Evolutionary conservation across 257 asterid species (phyloP), one percentile per base, ranked within the genome.

Genomic region (Solanum dulcamara): DNA sequence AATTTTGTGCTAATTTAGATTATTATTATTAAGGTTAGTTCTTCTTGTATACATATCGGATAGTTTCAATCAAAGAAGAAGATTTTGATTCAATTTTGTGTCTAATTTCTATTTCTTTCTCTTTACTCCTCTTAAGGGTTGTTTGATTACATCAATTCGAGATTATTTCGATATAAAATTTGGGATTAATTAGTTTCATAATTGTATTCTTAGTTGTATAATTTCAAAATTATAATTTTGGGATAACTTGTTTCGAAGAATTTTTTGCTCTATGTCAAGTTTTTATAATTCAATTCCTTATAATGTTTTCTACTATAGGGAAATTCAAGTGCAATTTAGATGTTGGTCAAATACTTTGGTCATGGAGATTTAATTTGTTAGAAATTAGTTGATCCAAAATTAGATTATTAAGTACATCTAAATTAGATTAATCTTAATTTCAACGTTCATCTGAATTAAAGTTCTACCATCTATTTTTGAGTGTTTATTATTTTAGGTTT

Each of bases 1-100:
- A 89, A 62, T 91, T 91, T 91, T 88, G 93, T 87, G 85, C 89
- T 82, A 22, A 82, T 83, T 81, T 26, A 82, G 62, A 57, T 28
- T 77, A 68, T 32, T 46, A 46, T 14, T 68, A 46, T 77, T 28
- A 77, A 77, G 26, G 26, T 35, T 55, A 55, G 64, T 55, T 84
- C 74, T 85, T 82, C 80, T 48, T 87, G 86, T 87, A 87, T 85
- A 87, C 84, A 84, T 48, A 7, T 74, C 67, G 59, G 46, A 83
- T 70, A 51, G 28, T 80, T 24, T n/a, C 33, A 70, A 70, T 70
- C n/a, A 66, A 87, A 75, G 62, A 32, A 81, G 12, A 84, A 81
- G 81, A 66, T 24, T 50, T 86, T 83, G 62, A 71, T 84, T 74
- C 30, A 50, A 72, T 48, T 83, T 80, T 26, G 26, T 46, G 18